Conservation (phyloP, 1,139 yeast genomes). For the Arxiozyma slooffiae region DNA sequence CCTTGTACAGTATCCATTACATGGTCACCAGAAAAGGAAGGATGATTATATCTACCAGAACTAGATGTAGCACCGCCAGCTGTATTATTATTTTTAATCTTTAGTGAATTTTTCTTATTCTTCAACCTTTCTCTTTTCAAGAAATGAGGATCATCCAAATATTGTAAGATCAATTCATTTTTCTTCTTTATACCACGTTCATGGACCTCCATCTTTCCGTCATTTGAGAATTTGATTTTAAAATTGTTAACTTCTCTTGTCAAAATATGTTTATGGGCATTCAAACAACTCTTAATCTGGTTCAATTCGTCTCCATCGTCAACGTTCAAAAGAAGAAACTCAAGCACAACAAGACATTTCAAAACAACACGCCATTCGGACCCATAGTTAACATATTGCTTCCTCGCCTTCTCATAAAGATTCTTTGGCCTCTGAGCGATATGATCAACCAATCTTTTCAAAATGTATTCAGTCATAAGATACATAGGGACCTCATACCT, state of each 20-base stretch:
- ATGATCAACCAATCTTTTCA: slow-evolving; percentile 30
- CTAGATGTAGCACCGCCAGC: slow-evolving; percentile 10
- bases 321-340: slow-evolving; percentile 27
- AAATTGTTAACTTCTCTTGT: slow-evolving; percentile 25
- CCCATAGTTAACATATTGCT: slow-evolving; percentile 33
- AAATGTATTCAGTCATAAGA: slow-evolving; percentile 27
- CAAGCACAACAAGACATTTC: slow-evolving; percentile 32
- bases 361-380: slow-evolving; percentile 33
- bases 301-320: slow-evolving; percentile 28
- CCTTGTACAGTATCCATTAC: slow-evolving; percentile 7
- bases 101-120: slow-evolving; percentile 23
- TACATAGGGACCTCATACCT: slow-evolving; percentile 29
- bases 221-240: slow-evolving; percentile 27
- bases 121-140: slow-evolving; percentile 25
- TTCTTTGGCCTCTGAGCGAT: slow-evolving; percentile 30
- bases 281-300: slow-evolving; percentile 26
- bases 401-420: slow-evolving; percentile 32
- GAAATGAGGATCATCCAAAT: slow-evolving; percentile 24
- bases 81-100: slow-evolving; percentile 16
- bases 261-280: slow-evolving; percentile 26
- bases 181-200: slow-evolving; percentile 31
- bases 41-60: background rate
- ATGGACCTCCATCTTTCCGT: slow-evolving; percentile 32
- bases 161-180: slow-evolving; percentile 25
- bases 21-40: slow-evolving; percentile 4